Evolutionary conservation across 805 yeast genomes (phyloP), one percentile per base, ranked within the genome.

Genomic region (Hanseniaspora guilliermondii): DNA sequence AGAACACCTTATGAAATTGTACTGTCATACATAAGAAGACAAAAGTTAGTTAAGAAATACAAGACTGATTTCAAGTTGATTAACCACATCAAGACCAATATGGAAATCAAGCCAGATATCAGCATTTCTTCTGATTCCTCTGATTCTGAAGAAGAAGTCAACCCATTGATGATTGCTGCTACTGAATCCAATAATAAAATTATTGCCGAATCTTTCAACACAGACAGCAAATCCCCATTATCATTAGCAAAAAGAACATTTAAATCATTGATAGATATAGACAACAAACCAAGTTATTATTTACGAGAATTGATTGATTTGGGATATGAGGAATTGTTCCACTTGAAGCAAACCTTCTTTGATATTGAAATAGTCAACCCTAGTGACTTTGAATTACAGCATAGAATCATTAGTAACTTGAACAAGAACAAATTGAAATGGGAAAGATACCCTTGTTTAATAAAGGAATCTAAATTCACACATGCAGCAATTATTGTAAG

Each of bases 401-500:
- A 67, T 52, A 68, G 64, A 14, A 83, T 85, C 41, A 73, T 84
- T 33, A 67, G 67, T 30, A 72, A 74, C 50, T 73, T 87, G 63
- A 86, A 86, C 65, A 17, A 37, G 4, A n/a, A 27, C 19, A 59
- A 66, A 3, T 64, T 85, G 4, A 61, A 69, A 1, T 87, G 95
- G 95, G 65, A 70, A 42, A 87, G 85, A 63, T 82, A 67, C 60
- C 89, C 93, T 0, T 74, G 87, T 27, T 75, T 82, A 56, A 83
- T 87, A 56, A 74, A 82, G 38, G 70, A 76, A 32, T 81, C 91
- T 6, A 73, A 73, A 48, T 76, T 80, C 44, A 77, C 94, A 0
- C 96, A 87, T 62, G 87, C 94, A 1, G 94, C 93, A 1, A 82
- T 87, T 1, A 84, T 87, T 56, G 85, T 82, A 42, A 74, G 95